A percentile compares a stretch with the other conserved stretches of the same genome.
These are phyloP conservation scores for Quercus aquifolioides DNA, from an alignment of 306 rosid genomes.

Conservation along the genomic window DNA sequence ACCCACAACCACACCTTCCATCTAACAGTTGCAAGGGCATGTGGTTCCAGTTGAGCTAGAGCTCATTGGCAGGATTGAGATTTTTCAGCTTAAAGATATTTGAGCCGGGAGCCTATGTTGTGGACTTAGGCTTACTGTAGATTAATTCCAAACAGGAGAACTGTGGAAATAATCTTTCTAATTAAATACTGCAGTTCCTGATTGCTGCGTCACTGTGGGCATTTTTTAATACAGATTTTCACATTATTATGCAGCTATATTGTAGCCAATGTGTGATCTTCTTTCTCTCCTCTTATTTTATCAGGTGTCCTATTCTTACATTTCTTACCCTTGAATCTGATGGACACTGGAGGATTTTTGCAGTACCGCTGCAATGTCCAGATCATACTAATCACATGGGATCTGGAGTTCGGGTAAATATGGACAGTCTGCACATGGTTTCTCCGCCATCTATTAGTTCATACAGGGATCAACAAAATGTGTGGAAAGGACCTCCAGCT, in stretches of 20 bases:
- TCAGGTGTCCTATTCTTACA: slow-evolving; percentile 55
- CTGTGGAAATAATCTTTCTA: neutral
- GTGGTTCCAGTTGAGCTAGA: too few species aligned
- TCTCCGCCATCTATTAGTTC: slow-evolving; percentile 46
- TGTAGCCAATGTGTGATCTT: too few species aligned
- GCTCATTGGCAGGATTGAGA: neutral
- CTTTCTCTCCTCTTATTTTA: slow-evolving; percentile 17
- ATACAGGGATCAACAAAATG: slow-evolving; percentile 41
- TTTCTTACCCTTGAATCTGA: slow-evolving; percentile 40
- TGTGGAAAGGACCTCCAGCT: slow-evolving; percentile 30
- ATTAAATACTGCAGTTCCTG: neutral
- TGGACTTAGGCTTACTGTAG: neutral
- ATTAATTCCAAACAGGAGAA: neutral
- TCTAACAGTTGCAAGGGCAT: too few species aligned
- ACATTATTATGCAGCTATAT: neutral
- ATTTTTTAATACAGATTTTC: neutral
- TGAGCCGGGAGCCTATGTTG: neutral
- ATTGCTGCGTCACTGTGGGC: neutral
- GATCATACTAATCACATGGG: slow-evolving; percentile 25
- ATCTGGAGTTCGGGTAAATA: slow-evolving; percentile 35
- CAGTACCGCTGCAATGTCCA: slow-evolving; percentile 40
- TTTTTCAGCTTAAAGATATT: neutral
- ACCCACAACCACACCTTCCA: too few species aligned
- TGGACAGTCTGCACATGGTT: slow-evolving; percentile 59
- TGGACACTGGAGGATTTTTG: slow-evolving; percentile 54